Base-by-base conservation (phyloP, 177 flowering plant species). In the Telopea speciosissima region DNA sequence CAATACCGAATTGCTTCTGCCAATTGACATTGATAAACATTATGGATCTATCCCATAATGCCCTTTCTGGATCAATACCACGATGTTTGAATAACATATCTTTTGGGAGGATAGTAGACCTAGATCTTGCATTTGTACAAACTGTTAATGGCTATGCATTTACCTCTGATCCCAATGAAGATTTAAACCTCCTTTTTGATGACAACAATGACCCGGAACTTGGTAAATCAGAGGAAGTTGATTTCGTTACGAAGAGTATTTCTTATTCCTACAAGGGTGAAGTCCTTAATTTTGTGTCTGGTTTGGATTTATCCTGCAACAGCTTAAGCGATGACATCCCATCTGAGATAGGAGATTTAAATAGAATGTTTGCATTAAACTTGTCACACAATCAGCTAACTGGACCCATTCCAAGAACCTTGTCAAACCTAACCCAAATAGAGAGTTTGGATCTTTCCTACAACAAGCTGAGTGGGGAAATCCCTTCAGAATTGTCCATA, bases 281-380 rank as follows among this genome's bases (percentile, higher is more conserved):
- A 23, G 58, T 63, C 62, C 69, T 80, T 12, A 23, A 74, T n/a
- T 64, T 36, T 23, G 70, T 73, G 73, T 66, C 67, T 33, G 79
- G 75, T 19, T 6, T 80, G 22, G 83, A 80, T 70, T 25, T 80
- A 14, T 75, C 83, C 26, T 31, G 67, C 24, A 80, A 78, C 63
- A 40, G 65, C 0, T 33, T 80, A 31, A 68, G 42, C 3, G 75
- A 79, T 1, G 49, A n/a, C 6, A 56, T 56, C 61, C 61, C 76
- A 9, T 13, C 0, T 2, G 44, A 73, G 54, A 1, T 77, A 1
- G 76, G 76, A 62, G 7, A 66, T 0, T 40, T 66, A n/a, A 7
- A 8, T 16, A 2, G 0, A 5, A 49, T 73, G 3, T 31, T 3
- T 62, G 67, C 65, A 24, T 25, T 77, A 13, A 77, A 77, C 58